Percentiles rank a stretch among this genome's conserved stretches.
phyloP scores from a whole-genome alignment of 176 grass and related monocot genomes.

The bread wheat (Triticum aestivum) region IWGSC_CS_RefSeq_v2.1 NC_057798.1:179578995-179579494 shows the following conservation, averaged over 20 bases:
- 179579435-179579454: neutral
- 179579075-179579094: neutral
- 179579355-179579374: constrained; percentile 27
- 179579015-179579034: neutral
- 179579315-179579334: neutral
- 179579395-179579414: neutral
- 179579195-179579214: neutral
- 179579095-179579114: neutral
- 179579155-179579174: neutral
- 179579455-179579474: too few relatives aligned
- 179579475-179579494: too few relatives aligned
- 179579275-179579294: neutral
- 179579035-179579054: constrained; percentile 33
- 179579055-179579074: constrained; percentile 18
- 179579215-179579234: constrained; percentile 24
- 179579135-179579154: neutral
- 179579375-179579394: constrained; percentile 17
- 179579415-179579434: neutral
- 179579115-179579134: neutral
- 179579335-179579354: neutral
- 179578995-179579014: neutral
- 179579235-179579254: neutral
- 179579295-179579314: neutral
- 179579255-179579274: neutral
- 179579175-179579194: constrained; percentile 4